Base-by-base conservation (phyloP, 2,329 filamentous ascomycete species). In the Elsinoe necatrix region DNA sequence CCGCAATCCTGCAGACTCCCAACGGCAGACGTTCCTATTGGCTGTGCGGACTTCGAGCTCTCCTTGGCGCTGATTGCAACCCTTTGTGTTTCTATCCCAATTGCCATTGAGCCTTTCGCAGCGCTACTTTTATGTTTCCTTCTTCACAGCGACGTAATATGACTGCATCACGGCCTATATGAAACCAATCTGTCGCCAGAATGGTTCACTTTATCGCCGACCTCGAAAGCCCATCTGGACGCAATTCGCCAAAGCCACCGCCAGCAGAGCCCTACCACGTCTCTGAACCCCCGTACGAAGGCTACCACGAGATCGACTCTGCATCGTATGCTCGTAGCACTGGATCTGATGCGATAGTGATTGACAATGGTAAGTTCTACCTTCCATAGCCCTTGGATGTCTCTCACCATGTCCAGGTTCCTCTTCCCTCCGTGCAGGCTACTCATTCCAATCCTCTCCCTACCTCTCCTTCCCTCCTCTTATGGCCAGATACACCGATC, bases 401-500 rank as follows among this genome's bases (percentile, higher is more conserved):
- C 45, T 56, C 4, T 39, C 43, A 21, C 39, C 16, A 11, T 23
- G 6, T 65, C 57, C 64, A 95, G 91, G 93, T 63, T 93, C 92
- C 21, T 95, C 87, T 55, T 78, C 85, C 29, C 83, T 96, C 59
- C 89, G 95, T 72, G 92, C 92, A 55, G 93, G 93, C 62, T 98
- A 92, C 91, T 95, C 91, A 6, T 95, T 95, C 68, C 92, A 97
- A 66, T 76, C 83, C 60, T 76, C 77, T n/a, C 93, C 93, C 1
- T 83, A 89, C 61, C 77, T 97, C 57, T 80, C 81, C 60, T 79
- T 95, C 35, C 88, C 91, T 1, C 92, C 93, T 11, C 87, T 96
- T 63, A 95, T 95, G 83, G 86, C 93, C 61, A 89, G 92, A 66
- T 98, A 95, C 71, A 86, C 91, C 67, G 93, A 98, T 70, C 86